Conservation (phyloP, 345 rosid species). For the Triadica sebifera region DNA sequence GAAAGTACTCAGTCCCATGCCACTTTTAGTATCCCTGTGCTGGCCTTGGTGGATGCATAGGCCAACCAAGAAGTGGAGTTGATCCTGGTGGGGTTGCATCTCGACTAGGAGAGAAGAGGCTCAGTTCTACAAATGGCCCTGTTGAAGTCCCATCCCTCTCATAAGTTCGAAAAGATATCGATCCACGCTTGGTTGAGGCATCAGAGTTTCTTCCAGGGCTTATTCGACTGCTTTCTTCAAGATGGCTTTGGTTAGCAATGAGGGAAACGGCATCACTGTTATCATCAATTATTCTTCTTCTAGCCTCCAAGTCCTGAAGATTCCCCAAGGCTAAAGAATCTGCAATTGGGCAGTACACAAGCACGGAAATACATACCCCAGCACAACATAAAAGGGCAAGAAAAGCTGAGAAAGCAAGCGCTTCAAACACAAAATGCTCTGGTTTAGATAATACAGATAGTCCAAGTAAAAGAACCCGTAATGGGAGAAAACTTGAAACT, state of each 20-base stretch:
- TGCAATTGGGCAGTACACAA: conserved; percentile 82
- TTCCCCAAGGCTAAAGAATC: conserved; percentile 87
- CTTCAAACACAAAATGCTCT: conserved; percentile 69
- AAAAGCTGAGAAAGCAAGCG: conserved; percentile 74
- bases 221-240: conserved; percentile 42
- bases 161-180: conserved; percentile 55
- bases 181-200: conserved; percentile 57
- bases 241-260: conserved; percentile 48
- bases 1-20: conserved; percentile 26
- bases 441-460: conserved; percentile 71
- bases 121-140: conserved; percentile 53
- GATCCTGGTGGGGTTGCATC: conserved; percentile 51
- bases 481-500: conserved; percentile 75
- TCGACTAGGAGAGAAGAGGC: conserved; percentile 62
- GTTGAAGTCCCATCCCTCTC: conserved; percentile 48
- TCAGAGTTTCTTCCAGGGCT: conserved; percentile 59
- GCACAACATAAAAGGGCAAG: conserved; percentile 68
- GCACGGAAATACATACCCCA: conserved; percentile 72
- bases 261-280: conserved; percentile 57
- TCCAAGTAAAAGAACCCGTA: conserved; percentile 82
- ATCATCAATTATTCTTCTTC: conserved; percentile 48
- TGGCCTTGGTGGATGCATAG: conserved; percentile 42
- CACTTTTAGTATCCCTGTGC: conserved; percentile 30
- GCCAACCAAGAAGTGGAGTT: conserved; percentile 59
- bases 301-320: conserved; percentile 55